phyloP scores from a whole-genome alignment of 1,284 basidiomycete genomes.

The Stereum hirsutum region DNA sequence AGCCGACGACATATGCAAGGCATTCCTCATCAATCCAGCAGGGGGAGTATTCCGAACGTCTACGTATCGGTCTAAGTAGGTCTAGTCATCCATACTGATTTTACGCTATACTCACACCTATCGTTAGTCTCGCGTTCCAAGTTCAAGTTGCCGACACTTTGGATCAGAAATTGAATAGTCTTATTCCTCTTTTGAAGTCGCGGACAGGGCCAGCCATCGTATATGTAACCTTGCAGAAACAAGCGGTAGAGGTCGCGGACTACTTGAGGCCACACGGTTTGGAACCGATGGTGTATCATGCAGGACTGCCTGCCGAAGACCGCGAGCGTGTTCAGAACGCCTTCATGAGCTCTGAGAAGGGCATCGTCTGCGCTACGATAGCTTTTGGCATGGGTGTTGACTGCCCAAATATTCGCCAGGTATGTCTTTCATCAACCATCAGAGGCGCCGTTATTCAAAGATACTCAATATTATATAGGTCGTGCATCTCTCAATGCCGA shows the following conservation, averaged over 20 bases:
- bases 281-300: slow-evolving; percentile 59
- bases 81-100: neutral
- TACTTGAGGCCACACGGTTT: slow-evolving; percentile 37
- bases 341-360: slow-evolving; percentile 56
- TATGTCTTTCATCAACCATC: slow-evolving; percentile 8
- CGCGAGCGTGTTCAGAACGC: slow-evolving; percentile 44
- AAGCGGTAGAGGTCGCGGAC: slow-evolving; percentile 54
- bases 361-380: slow-evolving; percentile 62
- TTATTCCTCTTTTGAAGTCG: slow-evolving; percentile 36
- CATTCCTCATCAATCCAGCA: slow-evolving; percentile 36
- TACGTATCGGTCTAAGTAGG: slow-evolving; percentile 31
- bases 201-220: slow-evolving; percentile 49
- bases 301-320: slow-evolving; percentile 49
- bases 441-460: neutral
- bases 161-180: slow-evolving; percentile 30
- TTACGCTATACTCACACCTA: neutral
- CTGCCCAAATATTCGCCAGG: slow-evolving; percentile 25
- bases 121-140: slow-evolving; percentile 43
- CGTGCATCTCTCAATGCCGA: slow-evolving; percentile 60
- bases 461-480: slow-evolving; percentile 29
- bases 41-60: slow-evolving; percentile 32
- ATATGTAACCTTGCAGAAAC: slow-evolving; percentile 59
- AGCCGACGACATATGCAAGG: slow-evolving; percentile 53
- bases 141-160: slow-evolving; percentile 37
- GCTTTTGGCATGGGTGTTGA: slow-evolving; percentile 73